These are phyloP conservation scores for Tolypocladium capitatum DNA, from an alignment of 2,329 filamentous ascomycete genomes.

Conservation along the genomic window DNA sequence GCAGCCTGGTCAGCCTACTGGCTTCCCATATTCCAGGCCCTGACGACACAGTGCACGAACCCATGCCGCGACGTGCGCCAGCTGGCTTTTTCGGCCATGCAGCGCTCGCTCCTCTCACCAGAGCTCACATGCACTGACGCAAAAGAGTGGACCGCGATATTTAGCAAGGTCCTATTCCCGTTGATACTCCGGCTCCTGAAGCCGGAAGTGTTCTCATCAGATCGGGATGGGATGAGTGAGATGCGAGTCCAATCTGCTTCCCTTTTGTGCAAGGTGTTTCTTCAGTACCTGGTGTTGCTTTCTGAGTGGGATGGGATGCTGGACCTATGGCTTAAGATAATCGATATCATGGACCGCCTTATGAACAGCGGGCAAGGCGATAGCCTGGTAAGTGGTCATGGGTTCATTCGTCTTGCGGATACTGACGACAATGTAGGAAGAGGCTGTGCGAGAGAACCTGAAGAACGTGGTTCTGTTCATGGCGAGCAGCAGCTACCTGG, in stretches of 20 bases:
- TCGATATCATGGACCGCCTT: constrained; percentile 88
- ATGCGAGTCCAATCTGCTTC: constrained; percentile 86
- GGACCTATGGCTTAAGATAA: constrained; percentile 81
- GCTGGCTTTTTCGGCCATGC: constrained; percentile 73
- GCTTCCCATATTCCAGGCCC: constrained; percentile 82
- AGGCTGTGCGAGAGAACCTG: constrained; percentile 86
- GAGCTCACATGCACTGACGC: constrained; percentile 74
- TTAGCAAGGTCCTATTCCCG: constrained; percentile 85
- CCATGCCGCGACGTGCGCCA: constrained; percentile 87
- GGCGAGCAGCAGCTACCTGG: constrained; percentile 75
- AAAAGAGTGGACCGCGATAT: constrained; percentile 89
- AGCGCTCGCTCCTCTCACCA: constrained; percentile 73
- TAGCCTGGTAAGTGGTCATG: constrained; percentile 51
- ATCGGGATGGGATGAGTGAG: constrained; percentile 88
- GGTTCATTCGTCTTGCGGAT: neutral
- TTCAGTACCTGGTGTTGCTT: constrained; percentile 80
- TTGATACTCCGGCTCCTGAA: constrained; percentile 78
- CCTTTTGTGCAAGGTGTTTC: constrained; percentile 84
- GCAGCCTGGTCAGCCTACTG: constrained; percentile 94
- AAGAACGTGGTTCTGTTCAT: constrained; percentile 96
- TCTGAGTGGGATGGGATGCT: constrained; percentile 81
- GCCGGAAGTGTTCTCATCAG: constrained; percentile 85
- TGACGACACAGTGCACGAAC: constrained; percentile 86
- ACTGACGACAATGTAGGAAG: constrained; percentile 47
- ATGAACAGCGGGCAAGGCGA: constrained; percentile 94